These are phyloP conservation scores for Zoysia matrella DNA, from an alignment of 202 grass and related monocot species.

Conservation along the genomic window DNA sequence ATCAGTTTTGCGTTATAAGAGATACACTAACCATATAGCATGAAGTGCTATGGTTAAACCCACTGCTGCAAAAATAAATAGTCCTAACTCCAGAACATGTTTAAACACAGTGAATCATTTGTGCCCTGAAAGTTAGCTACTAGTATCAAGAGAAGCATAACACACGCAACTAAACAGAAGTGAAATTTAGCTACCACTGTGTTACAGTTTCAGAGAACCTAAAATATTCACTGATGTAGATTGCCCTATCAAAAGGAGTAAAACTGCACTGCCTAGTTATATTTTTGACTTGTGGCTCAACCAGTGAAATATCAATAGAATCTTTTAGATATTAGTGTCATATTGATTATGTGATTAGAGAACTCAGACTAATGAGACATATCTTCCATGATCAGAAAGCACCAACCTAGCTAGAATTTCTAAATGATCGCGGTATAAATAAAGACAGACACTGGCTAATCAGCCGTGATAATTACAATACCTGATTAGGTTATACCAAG, in stretches of 20 bases:
- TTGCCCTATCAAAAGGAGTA: slow-evolving; percentile 1
- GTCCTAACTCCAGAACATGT: background rate
- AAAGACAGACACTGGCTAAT: background rate
- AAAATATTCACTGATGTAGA: background rate
- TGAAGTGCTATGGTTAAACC: background rate
- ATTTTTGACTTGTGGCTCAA: background rate
- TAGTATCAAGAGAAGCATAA: background rate
- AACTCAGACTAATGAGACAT: no score
- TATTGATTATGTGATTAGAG: no score
- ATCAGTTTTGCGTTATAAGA: background rate
- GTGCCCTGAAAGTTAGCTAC: background rate
- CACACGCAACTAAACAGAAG: background rate
- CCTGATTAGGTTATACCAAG: background rate
- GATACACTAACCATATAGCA: background rate
- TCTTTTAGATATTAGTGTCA: background rate
- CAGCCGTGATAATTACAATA: background rate
- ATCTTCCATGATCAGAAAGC: background rate
- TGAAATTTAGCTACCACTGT: no score
- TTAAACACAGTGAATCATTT: background rate
- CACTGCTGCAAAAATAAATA: background rate
- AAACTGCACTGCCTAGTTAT: background rate
- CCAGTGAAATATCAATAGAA: background rate
- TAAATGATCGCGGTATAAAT: background rate
- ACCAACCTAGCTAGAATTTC: background rate
- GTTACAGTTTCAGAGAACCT: no score